phyloP scores from a whole-genome alignment of 371 early-diverging fungal genomes.

The Mortierella sp. region DNA sequence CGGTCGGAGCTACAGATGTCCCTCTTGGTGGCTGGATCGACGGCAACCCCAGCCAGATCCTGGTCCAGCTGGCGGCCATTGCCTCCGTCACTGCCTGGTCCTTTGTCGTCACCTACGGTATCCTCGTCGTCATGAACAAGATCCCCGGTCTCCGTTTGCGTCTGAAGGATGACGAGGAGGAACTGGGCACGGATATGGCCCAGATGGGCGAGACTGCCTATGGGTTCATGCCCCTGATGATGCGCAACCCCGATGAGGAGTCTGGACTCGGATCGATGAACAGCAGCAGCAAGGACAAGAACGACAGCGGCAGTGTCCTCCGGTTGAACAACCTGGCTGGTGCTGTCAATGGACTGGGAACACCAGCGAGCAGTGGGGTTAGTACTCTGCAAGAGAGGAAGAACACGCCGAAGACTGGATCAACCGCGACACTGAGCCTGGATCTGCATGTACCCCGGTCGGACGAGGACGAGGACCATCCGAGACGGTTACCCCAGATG shows the following conservation, averaged over 20 bases:
- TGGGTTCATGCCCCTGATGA: slow-evolving; percentile 53
- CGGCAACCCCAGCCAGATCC: slow-evolving; percentile 82
- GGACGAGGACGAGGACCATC: slow-evolving; percentile 38
- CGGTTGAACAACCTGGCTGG: neutral
- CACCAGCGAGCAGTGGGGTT: slow-evolving; percentile 14
- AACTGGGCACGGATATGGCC: slow-evolving; percentile 79
- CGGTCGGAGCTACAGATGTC: slow-evolving; percentile 69
- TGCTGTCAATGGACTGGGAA: neutral
- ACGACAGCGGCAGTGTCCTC: slow-evolving; percentile 5
- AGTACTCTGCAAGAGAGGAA: neutral
- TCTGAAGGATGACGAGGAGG: slow-evolving; percentile 79
- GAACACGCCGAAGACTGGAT: slow-evolving; percentile 13
- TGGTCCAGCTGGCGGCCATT: slow-evolving; percentile 84
- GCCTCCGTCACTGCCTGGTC: slow-evolving; percentile 85
- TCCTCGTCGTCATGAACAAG: slow-evolving; percentile 82
- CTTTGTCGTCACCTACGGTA: slow-evolving; percentile 79
- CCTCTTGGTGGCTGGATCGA: slow-evolving; percentile 88
- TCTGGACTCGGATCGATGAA: slow-evolving; percentile 15
- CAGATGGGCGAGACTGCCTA: slow-evolving; percentile 87
- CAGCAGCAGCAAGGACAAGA: slow-evolving; percentile 11
- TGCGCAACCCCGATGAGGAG: slow-evolving; percentile 27
- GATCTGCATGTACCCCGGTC: slow-evolving; percentile 37
- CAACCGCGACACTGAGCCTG: slow-evolving; percentile 37
- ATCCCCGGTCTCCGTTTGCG: slow-evolving; percentile 86
- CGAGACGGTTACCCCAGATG: slow-evolving; percentile 36